Evolutionary conservation across 768 basidiomycete species (phyloP), one percentile per base, ranked within the genome.

Genomic region (Suillus sp.): DNA sequence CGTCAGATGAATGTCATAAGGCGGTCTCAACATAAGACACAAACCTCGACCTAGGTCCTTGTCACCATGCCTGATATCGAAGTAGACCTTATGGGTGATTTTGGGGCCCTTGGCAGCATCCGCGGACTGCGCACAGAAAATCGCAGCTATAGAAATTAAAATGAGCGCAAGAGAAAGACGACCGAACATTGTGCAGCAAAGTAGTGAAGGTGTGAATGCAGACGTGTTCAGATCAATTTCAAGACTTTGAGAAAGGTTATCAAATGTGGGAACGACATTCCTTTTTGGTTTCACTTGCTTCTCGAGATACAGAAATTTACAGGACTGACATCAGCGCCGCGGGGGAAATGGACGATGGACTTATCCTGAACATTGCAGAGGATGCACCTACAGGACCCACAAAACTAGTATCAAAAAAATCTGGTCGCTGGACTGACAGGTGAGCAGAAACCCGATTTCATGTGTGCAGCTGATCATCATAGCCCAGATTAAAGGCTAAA

Each of bases 11-110:
- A 38, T 22, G 13, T 38, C 48, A 16, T 16, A 48, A 7, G 40
- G 18, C 57, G 48, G 45, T 53, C 27, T 22, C 13, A n/a, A 38
- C 11, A 13, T 11, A 43, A 18, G 65, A 66, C 50, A 78, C 81
- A 67, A 74, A 93, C 94, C 81, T 65, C 96, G 85, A 60, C 96
- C 96, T 50, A 98, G 59, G 57, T 88, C 82, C 76, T 91, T 81
- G 76, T 91, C 95, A 34, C 96, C 96, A 78, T 97, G 96, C 70
- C 90, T 88, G 63, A 98, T 89, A 76, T 97, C 95, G 73, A 98
- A 97, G 82, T 88, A 97, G 68, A 97, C 90, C 78, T 91, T 94
- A 84, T 92, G 81, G 53, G 96, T 97, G 70, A 99, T 89, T 78
- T 83, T 88, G 16, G 96, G 96, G 18, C 91, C 89, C 70, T 93